Percentiles rank a stretch among this genome's conserved stretches.
Conservation (phyloP, 116 monocot genomes). For the Phalaenopsis hybrid region DNA sequence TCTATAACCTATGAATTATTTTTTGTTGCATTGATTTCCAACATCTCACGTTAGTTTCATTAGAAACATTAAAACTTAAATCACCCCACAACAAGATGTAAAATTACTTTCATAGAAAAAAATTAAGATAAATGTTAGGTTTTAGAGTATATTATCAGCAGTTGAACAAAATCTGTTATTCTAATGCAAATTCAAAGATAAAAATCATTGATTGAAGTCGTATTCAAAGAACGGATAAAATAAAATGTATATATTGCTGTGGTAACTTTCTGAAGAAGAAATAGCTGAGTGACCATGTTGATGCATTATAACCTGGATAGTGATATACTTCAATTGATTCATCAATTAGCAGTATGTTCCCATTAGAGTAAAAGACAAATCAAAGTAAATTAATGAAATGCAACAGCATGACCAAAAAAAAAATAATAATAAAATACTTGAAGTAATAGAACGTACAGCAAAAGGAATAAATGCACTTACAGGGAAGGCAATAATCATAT, state of each 20-base stretch:
- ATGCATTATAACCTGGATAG: not conserved
- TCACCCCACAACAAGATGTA: no score
- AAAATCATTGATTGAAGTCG: no score
- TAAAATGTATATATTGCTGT: not conserved
- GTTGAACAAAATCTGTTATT: no score
- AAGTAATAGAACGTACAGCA: not conserved
- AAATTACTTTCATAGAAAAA: no score
- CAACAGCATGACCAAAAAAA: not conserved
- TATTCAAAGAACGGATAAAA: no score
- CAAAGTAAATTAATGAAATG: not conserved
- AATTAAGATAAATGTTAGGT: no score
- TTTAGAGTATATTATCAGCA: no score
- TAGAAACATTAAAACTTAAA: no score
- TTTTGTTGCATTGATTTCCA: no score
- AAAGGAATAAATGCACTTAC: conserved; percentile 31
- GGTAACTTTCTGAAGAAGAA: not conserved
- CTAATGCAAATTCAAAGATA: no score
- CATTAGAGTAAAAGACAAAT: not conserved
- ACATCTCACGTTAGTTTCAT: no score
- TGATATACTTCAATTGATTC: not conserved
- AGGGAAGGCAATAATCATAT: conserved; percentile 90
- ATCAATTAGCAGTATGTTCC: not conserved
- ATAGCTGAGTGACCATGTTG: not conserved
- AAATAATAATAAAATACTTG: not conserved
- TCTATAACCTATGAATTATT: no score